These are phyloP conservation scores for Pseudophaeomoniella oleicola DNA, from an alignment of 2,329 filamentous ascomycete species.

Conservation along the genomic window DNA sequence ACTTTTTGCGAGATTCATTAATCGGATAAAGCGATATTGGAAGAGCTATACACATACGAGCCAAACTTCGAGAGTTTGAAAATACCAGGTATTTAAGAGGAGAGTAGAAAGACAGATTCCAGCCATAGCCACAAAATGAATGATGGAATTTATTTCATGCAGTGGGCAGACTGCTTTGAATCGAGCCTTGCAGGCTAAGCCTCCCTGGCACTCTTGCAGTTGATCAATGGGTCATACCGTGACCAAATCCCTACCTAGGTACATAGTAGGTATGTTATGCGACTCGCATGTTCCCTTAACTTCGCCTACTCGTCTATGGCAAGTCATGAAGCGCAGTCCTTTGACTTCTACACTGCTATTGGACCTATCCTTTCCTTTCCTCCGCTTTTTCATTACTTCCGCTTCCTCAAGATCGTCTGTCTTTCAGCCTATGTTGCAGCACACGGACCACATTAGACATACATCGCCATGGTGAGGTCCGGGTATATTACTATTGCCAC, in stretches of 20 bases:
- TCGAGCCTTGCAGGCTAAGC: too few species aligned
- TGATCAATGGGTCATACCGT: too few species aligned
- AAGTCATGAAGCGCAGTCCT: not conserved
- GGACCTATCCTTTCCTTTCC: not conserved
- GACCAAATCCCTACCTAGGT: too few species aligned
- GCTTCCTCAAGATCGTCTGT: too few species aligned
- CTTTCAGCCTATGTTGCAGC: not conserved
- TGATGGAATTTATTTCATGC: too few species aligned
- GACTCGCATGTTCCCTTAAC: not conserved
- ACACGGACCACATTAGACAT: not conserved
- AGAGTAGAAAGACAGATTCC: too few species aligned
- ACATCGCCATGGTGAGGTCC: not conserved
- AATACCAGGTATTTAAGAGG: not conserved
- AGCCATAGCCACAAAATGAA: too few species aligned
- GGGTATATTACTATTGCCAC: not conserved
- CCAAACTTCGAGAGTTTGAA: not conserved
- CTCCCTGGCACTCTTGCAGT: too few species aligned
- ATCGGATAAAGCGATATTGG: too few species aligned
- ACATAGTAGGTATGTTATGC: not conserved
- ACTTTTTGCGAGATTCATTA: too few species aligned
- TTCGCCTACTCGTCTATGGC: not conserved
- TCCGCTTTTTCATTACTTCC: not conserved
- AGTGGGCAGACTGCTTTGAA: too few species aligned
- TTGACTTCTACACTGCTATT: not conserved
- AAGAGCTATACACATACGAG: too few species aligned